A percentile compares a stretch with the other conserved stretches of the same genome.
These are phyloP conservation scores for Salvia hispanica DNA, from an alignment of 257 asterid species.

Conservation along the genomic window DNA sequence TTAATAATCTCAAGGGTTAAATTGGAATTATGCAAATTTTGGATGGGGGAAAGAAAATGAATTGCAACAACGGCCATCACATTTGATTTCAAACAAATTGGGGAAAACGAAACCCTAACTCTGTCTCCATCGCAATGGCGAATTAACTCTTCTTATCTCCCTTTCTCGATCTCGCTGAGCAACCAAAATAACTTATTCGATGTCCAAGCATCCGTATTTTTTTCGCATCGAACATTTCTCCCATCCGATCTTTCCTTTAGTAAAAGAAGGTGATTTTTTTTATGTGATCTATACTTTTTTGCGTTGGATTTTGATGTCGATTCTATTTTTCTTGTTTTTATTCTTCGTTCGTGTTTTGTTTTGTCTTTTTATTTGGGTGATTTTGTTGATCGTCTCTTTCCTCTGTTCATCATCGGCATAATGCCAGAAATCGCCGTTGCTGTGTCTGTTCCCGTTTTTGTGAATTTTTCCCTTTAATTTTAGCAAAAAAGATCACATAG, in stretches of 20 bases:
- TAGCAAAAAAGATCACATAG: conserved; percentile 57
- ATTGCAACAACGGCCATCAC: no score
- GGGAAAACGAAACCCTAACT: conserved; percentile 14
- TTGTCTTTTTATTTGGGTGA: no score
- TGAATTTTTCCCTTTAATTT: not conserved
- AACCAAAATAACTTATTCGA: not conserved
- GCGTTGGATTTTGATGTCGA: not conserved
- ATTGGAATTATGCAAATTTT: not conserved
- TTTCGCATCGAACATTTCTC: not conserved
- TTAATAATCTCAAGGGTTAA: not conserved
- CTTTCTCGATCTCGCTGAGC: not conserved
- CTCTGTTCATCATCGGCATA: not conserved
- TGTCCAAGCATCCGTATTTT: not conserved
- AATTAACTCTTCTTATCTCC: not conserved
- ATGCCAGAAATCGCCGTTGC: not conserved
- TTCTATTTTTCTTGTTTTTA: no score
- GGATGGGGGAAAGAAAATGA: not conserved
- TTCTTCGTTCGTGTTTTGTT: not conserved
- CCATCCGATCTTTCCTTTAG: not conserved
- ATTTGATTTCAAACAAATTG: no score
- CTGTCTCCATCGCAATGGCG: not conserved
- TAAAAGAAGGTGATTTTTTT: not conserved
- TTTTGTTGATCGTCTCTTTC: conserved; percentile 13
- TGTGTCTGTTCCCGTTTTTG: not conserved
- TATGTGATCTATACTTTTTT: not conserved